Base-by-base conservation (phyloP, 2,329 filamentous ascomycete species). In the Plenodomus lindquistii region DNA sequence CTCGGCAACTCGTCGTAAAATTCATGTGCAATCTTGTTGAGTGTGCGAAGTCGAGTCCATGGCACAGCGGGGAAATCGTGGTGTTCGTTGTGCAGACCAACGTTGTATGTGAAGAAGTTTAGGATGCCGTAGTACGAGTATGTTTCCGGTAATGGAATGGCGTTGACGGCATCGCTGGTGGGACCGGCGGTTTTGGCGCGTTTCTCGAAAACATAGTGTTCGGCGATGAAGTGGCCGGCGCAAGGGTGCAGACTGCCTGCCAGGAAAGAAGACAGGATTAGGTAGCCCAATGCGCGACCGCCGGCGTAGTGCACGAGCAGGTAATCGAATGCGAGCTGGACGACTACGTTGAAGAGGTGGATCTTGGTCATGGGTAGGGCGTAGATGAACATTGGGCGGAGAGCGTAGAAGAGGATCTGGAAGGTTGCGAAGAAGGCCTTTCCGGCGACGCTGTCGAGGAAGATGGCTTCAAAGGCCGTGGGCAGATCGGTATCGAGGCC, bases 351-450 rank as follows among this genome's bases (percentile, higher is more conserved):
- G 75, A 91, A 76, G 49, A 85, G 80, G 75, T 97, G 92, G 48
- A 97, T 85, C 67, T 81, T 82, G 43, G 93, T 97, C 72, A 97
- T 84, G 31, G 93, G 90, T 4, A 97, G 82, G 63, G 85, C 84
- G 81, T 96, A 96, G 62, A 99, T 83, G 75, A 92, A 86, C 88
- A 97, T 96, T 52, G 94, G 94, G 15, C 94, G 89, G 42, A 99
- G 75, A 65, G 94, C 94, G 78, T 99, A 99, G 82, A 99, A 99
- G 71, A 99, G 83, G 73, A 99, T 97, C 76, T 99, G 94, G 78
- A 97, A 99, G 60, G 94, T 99, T 78, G 89, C 93, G 82, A 99
- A 99, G 80, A 99, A 99, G 59, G 94, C 87, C 77, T 99, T 99
- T 72, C 94, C 94, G 16, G 93, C 84, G 63, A 99, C 86, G 7